Evolutionary conservation across 495 filamentous ascomycete genomes (phyloP), one percentile per base, ranked within the genome.

Genomic region (Neurospora sp.): DNA sequence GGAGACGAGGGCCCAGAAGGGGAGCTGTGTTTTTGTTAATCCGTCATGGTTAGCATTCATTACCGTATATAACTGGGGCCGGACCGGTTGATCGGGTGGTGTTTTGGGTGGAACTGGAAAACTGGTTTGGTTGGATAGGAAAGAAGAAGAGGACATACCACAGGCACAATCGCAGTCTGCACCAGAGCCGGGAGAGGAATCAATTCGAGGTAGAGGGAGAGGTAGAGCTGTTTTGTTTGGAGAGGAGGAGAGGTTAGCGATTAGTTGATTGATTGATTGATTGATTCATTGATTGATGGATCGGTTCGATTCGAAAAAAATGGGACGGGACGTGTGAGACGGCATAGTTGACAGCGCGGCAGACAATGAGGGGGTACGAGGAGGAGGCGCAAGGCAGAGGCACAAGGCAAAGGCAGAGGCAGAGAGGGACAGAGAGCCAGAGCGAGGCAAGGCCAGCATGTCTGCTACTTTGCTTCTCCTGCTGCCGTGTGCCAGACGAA

Each of bases 1-100:
- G 69, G 90, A 90, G 74, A 99, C 94, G 74, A 98, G 84, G 38
- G 87, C 89, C 90, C 94, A 98, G 85, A 98, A 93, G 37, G 96
- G 96, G 38, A 98, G 86, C 94, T 97, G 75, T 77, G 27, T 22
- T 37, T 37, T 37, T 37, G 35, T 37, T 37, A 4, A 35, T 37
- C 35, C 35, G 35, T 37, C 6, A 37, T 37, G 6, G 35, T 37
- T 37, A 37, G 35, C 35, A 35, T 35, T 35, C 35, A 35, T 35
- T 35, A 35, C 35, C 35, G 35, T 35, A 35, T 35, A 35, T 35
- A 35, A 42, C 39, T 10, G 9, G 39, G 39, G 9, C 39, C 39
- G 39, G 39, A 35, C 9, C 39, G 8, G 39, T 40, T 40, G 39
- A 8, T 40, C 39, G 39, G 39, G 39, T 39, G 31, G 31, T 35